Conservation (phyloP, 164 flowering plant species). For the Dillenia turbinata region DNA sequence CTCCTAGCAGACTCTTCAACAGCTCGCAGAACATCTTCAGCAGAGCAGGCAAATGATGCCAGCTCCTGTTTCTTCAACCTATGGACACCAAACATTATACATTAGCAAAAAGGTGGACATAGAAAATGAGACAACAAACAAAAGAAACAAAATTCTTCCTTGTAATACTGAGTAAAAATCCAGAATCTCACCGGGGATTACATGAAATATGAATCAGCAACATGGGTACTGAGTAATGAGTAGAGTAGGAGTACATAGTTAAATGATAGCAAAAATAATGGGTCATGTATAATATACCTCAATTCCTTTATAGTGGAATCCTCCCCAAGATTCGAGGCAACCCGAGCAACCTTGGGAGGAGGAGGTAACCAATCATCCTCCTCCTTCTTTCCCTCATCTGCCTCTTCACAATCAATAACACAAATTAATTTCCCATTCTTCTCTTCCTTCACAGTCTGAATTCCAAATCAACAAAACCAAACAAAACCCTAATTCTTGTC, state of each 20-base stretch:
- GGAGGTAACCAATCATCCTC: slow-evolving; percentile 83
- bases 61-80: slow-evolving; percentile 84
- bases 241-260: no score
- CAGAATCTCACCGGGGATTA: no score
- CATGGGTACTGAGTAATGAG: no score
- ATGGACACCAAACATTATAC: background rate
- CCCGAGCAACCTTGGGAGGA: slow-evolving; percentile 43
- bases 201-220: no score
- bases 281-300: slow-evolving; percentile 38
- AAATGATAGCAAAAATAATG: no score
- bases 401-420: slow-evolving; percentile 23
- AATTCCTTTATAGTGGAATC: slow-evolving; percentile 60
- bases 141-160: background rate
- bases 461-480: slow-evolving; percentile 1
- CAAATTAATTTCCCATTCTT: slow-evolving; percentile 15
- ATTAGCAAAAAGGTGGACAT: background rate
- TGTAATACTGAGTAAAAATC: no score
- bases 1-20: slow-evolving; percentile 53
- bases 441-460: slow-evolving; percentile 27
- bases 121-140: background rate
- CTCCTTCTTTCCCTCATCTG: slow-evolving; percentile 22
- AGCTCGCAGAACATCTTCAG: slow-evolving; percentile 39
- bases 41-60: slow-evolving; percentile 52
- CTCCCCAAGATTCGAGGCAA: slow-evolving; percentile 21
- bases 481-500: background rate